A percentile compares a stretch with the other conserved stretches of the same genome.
Conservation (phyloP, 2,329 filamentous ascomycete genomes). For the Pseudogymnoascus sp. region DNA sequence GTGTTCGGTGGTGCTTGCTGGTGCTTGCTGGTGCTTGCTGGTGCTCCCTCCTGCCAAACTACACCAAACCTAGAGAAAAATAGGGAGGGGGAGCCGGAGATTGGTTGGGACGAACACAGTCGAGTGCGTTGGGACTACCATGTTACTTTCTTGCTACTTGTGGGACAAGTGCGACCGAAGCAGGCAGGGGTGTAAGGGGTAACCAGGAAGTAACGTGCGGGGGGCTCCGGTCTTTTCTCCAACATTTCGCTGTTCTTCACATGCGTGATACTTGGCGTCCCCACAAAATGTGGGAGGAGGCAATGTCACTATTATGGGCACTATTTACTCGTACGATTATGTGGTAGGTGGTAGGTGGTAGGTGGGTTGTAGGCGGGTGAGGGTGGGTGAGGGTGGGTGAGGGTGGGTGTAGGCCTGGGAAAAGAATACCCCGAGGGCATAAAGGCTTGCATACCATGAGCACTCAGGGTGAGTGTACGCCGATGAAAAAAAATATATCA, state of each 20-base stretch:
- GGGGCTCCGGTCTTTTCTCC: neutral
- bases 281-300: neutral
- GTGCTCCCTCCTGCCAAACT: neutral
- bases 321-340: constrained; percentile 2
- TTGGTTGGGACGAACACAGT: neutral
- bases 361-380: too few relatives aligned
- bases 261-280: neutral
- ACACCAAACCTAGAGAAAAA: neutral
- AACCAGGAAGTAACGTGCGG: neutral
- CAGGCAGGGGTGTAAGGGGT: neutral
- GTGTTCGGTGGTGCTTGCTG: neutral
- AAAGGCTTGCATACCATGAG: too few relatives aligned
- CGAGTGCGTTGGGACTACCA: too few relatives aligned
- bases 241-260: neutral
- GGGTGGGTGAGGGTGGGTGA: too few relatives aligned
- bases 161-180: neutral
- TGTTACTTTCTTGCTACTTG: neutral
- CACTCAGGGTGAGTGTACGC: too few relatives aligned
- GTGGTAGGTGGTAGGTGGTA: neutral
- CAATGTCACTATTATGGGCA: neutral
- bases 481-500: neutral
- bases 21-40: neutral
- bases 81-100: neutral
- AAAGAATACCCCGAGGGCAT: too few relatives aligned
- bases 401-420: too few relatives aligned